Evolutionary conservation across 371 early-diverging fungal genomes (phyloP).

Genomic region (Coemansia sp.): DNA sequence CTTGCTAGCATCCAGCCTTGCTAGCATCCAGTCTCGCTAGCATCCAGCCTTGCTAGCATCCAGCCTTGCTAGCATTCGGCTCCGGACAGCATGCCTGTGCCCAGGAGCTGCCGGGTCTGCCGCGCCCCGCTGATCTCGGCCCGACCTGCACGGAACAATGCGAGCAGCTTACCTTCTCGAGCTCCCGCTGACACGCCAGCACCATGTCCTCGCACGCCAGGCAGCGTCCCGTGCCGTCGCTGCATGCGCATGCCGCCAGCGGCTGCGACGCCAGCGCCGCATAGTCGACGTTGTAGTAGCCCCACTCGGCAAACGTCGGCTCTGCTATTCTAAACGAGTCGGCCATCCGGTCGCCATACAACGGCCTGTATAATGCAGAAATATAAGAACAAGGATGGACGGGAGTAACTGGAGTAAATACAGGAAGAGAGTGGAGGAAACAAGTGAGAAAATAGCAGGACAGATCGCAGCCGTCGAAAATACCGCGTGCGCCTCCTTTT

Average conservation of each 20-base stretch:
- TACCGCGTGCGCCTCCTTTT: slow-evolving; percentile 15
- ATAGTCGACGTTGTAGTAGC: slow-evolving; percentile 38
- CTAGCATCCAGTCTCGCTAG: too few relatives aligned
- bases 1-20: neutral
- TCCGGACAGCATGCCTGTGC: too few relatives aligned
- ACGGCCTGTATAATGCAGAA: neutral
- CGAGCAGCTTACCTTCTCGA: slow-evolving; percentile 31
- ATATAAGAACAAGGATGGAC: neutral
- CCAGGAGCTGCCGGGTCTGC: too few relatives aligned
- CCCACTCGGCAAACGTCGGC: slow-evolving; percentile 45
- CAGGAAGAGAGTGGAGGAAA: neutral
- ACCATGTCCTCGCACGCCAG: slow-evolving; percentile 19
- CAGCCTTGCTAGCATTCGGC: too few relatives aligned
- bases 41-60: too few relatives aligned
- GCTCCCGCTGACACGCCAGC: slow-evolving; percentile 17
- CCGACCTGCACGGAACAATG: too few relatives aligned
- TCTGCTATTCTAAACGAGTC: slow-evolving; percentile 25
- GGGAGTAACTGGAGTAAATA: neutral
- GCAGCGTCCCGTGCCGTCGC: slow-evolving; percentile 1
- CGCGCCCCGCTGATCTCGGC: too few relatives aligned
- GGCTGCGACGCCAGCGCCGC: slow-evolving; percentile 14
- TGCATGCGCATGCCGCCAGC: slow-evolving; percentile 9
- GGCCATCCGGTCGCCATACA: slow-evolving; percentile 4
- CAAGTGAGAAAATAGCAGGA: too few relatives aligned
- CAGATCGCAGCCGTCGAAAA: neutral